Base-by-base conservation (phyloP, 129 eudicot species). In the Flaveria brownii region DNA sequence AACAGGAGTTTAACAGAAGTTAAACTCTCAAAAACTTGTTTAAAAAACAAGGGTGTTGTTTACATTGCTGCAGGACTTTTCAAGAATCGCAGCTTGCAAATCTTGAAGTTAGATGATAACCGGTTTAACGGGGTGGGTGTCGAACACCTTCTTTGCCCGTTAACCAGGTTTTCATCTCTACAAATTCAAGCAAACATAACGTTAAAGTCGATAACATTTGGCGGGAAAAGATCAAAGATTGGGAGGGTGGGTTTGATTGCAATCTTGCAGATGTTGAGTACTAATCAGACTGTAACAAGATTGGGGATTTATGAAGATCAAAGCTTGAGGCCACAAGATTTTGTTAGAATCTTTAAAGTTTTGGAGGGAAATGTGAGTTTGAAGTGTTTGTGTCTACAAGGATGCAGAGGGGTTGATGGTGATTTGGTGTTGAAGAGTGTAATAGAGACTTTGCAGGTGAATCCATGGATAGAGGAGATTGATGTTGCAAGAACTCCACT, bases 391-490 rank as follows among this genome's bases (percentile, higher is more conserved):
- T 93, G 96, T 26, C 82, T 93, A 57, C 89, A 85, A 71, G 98
- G 98, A 46, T 93, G 98, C 82, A 93, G 82, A 86, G 98, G 98
- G 80, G 98, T 90, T 20, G 84, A 82, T 75, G 98, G 97, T 28
- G 98, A 93, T 15, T 55, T 57, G 28, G 87, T 93, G 71, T 81
- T 90, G 28, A 85, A 87, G 55, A 59, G 88, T 0, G 88, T 93
- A 73, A 79, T 88, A 82, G 87, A 78, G 75, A 90, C 89, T 4
- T 77, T 93, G 76, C 91, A 90, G 52, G 88, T 93, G 14, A 93
- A 93, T 75, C 97, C 98, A 17, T 93, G 96, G 97, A 86, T 93
- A 26, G 95, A 93, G 64, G 97, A 90, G 59, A 85, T 93, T 57
- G 97, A 90, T 84, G 92, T 93, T 42, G 74, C 89, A 39, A 82